phyloP scores from a whole-genome alignment of 305 asterid species.

The Ilex paraguariensis region DNA sequence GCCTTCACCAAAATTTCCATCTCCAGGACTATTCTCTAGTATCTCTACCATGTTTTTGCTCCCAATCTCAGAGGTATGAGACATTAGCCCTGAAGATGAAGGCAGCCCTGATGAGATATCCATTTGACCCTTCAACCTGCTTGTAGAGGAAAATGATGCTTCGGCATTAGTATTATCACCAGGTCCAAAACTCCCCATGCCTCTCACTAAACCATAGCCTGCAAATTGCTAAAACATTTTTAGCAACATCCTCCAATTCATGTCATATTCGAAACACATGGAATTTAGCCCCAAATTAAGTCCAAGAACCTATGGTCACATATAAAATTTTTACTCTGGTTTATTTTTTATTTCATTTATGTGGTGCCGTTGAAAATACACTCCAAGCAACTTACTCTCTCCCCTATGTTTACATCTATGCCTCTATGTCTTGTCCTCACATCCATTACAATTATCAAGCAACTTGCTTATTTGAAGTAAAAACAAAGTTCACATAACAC shows the following conservation, averaged over 20 bases:
- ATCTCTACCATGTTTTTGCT: constrained; percentile 24
- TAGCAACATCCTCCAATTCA: constrained; percentile 10
- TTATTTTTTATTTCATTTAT: too few relatives aligned
- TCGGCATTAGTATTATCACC: constrained; percentile 31
- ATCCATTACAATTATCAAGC: too few relatives aligned
- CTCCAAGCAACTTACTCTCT: too few relatives aligned
- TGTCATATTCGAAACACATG: too few relatives aligned
- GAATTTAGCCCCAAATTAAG: too few relatives aligned
- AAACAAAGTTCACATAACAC: too few relatives aligned
- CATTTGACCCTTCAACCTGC: too few relatives aligned
- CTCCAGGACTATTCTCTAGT: constrained; percentile 12
- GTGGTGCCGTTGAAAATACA: too few relatives aligned
- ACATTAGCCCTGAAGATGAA: constrained; percentile 21
- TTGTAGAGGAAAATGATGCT: constrained; percentile 26
- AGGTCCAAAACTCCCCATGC: constrained; percentile 30
- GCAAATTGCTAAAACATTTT: constrained; percentile 30
- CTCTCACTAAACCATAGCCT: constrained; percentile 21
- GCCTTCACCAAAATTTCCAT: constrained; percentile 10
- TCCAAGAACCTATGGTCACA: background rate
- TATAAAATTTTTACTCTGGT: background rate
- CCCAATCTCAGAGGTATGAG: constrained; percentile 41
- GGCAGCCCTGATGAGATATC: too few relatives aligned
- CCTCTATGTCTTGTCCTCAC: too few relatives aligned
- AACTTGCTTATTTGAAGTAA: too few relatives aligned
- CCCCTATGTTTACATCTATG: too few relatives aligned